Percentiles rank a stretch among this genome's conserved stretches.
Evolutionary conservation across 2,329 filamentous ascomycete species (phyloP).

Genomic region (Pseudophaeomoniella oleicola): DNA sequence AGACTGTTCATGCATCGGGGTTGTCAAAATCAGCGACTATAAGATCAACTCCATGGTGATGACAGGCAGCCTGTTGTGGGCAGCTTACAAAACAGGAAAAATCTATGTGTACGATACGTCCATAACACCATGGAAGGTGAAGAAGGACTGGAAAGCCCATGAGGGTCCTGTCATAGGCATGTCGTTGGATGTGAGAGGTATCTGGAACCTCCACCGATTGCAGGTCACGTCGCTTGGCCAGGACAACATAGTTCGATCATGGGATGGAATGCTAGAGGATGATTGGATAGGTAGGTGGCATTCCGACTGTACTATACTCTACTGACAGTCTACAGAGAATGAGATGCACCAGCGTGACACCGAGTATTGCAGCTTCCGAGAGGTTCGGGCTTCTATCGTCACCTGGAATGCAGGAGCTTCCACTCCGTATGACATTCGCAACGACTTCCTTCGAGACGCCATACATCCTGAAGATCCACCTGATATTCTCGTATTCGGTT

Average conservation of each 20-base stretch:
- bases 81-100: conserved; percentile 86
- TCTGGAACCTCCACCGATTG: conserved; percentile 70
- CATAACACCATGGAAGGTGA: conserved; percentile 69
- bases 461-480: conserved; percentile 63
- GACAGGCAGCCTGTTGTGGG: conserved; percentile 75
- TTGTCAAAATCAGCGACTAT: conserved; percentile 80
- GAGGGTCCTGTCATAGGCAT: conserved; percentile 68
- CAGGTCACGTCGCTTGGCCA: conserved; percentile 79
- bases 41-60: conserved; percentile 83
- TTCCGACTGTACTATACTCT: conserved; percentile 2
- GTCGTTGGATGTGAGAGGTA: conserved; percentile 61
- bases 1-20: conserved; percentile 61
- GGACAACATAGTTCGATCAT: conserved; percentile 70
- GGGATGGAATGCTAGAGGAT: conserved; percentile 86
- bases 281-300: conserved; percentile 61
- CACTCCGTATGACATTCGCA: conserved; percentile 68
- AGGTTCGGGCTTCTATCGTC: conserved; percentile 65
- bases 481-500: conserved; percentile 88
- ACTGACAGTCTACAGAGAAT: conserved; percentile 37
- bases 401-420: conserved; percentile 98
- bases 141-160: conserved; percentile 93
- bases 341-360: conserved; percentile 74
- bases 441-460: conserved; percentile 66
- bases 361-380: conserved; percentile 73
- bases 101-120: conserved; percentile 82